A percentile compares a stretch with the other conserved stretches of the same genome.
These are phyloP conservation scores for Aspergillus pseudoterreus DNA, from an alignment of 2,329 filamentous ascomycete genomes.

Conservation along the genomic window DNA sequence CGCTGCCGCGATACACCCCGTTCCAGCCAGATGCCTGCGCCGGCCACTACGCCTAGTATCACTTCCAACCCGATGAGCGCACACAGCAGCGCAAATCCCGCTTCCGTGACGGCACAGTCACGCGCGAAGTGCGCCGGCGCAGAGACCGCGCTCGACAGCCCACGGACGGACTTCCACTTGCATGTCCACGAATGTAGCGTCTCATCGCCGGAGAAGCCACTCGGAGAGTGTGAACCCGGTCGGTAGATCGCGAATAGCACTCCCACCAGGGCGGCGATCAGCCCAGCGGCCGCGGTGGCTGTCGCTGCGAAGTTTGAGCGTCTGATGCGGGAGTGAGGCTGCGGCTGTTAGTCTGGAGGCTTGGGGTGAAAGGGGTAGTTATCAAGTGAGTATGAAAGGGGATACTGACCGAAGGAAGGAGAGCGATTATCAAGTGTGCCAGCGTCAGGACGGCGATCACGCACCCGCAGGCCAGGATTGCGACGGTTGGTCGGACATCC, in stretches of 20 bases:
- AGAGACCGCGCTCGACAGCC: conserved; percentile 4
- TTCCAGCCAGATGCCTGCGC: conserved; percentile 29
- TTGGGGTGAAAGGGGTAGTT: neutral
- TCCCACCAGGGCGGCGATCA: conserved; percentile 32
- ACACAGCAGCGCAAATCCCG: conserved; percentile 34
- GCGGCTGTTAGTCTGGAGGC: neutral
- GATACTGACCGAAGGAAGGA: conserved; percentile 34
- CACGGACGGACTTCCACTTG: conserved; percentile 30
- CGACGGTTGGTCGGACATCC: conserved; percentile 38
- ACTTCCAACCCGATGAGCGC: conserved; percentile 33
- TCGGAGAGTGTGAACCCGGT: conserved; percentile 25
- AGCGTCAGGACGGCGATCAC: conserved; percentile 32
- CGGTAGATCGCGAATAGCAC: conserved; percentile 32
- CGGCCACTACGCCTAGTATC: conserved; percentile 29
- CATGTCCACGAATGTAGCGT: conserved; percentile 42
- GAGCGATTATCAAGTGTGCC: conserved; percentile 29
- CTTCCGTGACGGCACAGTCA: conserved; percentile 36
- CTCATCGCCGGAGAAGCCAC: conserved; percentile 29
- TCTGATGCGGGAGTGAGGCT: conserved; percentile 36
- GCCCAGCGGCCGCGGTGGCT: conserved; percentile 30
- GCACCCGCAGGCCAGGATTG: conserved; percentile 33
- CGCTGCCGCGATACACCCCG: conserved; percentile 26
- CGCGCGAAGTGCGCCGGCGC: conserved; percentile 34
- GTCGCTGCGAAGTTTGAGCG: conserved; percentile 33
- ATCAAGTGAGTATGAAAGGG: neutral